Base-by-base conservation (phyloP, 1,284 basidiomycete species). In the Leccinum pallidistipes region DNA sequence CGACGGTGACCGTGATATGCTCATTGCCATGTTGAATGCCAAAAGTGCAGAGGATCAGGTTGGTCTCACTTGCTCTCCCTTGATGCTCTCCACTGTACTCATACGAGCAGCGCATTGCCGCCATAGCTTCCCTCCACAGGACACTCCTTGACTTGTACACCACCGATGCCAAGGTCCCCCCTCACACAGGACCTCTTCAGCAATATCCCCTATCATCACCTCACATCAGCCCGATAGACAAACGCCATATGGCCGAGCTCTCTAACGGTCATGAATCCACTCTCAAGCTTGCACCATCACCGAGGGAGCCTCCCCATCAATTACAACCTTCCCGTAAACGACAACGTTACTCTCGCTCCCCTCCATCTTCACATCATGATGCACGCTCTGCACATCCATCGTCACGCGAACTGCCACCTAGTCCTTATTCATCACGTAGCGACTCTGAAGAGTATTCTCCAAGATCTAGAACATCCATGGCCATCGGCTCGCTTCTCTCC, bases 21-120 rank as follows among this genome's bases (percentile, higher is more conserved):
- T 96, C 29, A 82, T 95, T 55, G 86, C 91, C 66, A 91, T 96
- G 82, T 80, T 96, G 57, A 92, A 89, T 65, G 93, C 94, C 73
- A 95, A 96, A 79, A 85, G 87, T 63, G 88, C 93, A 27, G 94
- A 96, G 74, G 94, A 96, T 74, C 90, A 95, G 84, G 88, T 88
- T 52, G 60, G 81, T 74, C 45, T 47, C 57, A n/a, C 51, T 27
- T 50, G 55, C 31, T 59, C 52, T 60, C 29, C 50, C 60, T 50
- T 52, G 59, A 53, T 59, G 21, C 1, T 52, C 57, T n/a, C 27
- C 31, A 64, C 57, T 58, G 50, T 65, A 58, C 63, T 67, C 60
- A 62, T 29, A 27, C 14, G 38, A 59, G 62, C 70, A 91, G 88
- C 86, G 90, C 57, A 76, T 90, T 54, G 87, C 90, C 12, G 85